A percentile compares a stretch with the other conserved stretches of the same genome.
Conservation (phyloP, 345 rosid species). For the Brassica rapa region DNA sequence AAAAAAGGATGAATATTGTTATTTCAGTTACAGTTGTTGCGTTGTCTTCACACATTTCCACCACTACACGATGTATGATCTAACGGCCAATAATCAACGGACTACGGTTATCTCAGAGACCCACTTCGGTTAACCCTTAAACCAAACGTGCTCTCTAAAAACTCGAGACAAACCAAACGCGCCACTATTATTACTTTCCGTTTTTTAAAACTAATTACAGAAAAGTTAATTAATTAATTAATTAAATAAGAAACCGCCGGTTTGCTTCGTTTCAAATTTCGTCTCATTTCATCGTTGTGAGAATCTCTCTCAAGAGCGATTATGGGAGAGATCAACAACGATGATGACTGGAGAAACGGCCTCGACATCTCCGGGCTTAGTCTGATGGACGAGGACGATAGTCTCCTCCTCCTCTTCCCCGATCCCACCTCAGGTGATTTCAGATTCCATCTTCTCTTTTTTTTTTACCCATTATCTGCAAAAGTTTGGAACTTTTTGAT, state of each 20-base stretch:
- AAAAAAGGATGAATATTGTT: constrained; percentile 17
- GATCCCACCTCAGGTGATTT: constrained; percentile 47
- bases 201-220: background rate
- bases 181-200: constrained; percentile 9
- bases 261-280: constrained; percentile 58
- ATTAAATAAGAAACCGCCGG: constrained; percentile 46
- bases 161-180: background rate
- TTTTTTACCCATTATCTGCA: background rate
- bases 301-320: background rate
- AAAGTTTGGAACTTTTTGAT: background rate
- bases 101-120: background rate
- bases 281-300: background rate
- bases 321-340: constrained; percentile 57
- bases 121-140: constrained; percentile 6
- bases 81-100: constrained; percentile 20
- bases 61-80: constrained; percentile 12
- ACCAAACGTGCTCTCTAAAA: background rate
- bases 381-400: constrained; percentile 91
- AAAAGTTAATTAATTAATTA: background rate
- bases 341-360: constrained; percentile 34
- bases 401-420: constrained; percentile 57
- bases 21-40: constrained; percentile 16
- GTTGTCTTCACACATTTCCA: background rate
- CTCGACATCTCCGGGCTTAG: constrained; percentile 51
- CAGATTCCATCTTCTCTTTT: background rate